Percentiles rank a stretch among this genome's conserved stretches.
Conservation (phyloP, 495 filamentous ascomycete species). For the Melanomma pulvis-pyrius region DNA sequence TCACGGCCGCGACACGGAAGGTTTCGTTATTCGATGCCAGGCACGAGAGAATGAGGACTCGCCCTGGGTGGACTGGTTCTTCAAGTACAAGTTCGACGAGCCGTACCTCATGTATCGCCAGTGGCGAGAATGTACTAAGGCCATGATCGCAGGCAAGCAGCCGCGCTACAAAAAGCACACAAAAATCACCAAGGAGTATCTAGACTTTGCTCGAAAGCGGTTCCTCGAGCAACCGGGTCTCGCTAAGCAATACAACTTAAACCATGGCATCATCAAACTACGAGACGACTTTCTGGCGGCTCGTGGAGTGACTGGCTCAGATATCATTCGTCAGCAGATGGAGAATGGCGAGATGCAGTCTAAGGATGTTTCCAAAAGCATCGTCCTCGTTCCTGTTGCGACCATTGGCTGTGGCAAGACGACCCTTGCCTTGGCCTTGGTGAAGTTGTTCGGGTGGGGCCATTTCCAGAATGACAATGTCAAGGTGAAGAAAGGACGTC, state of each 20-base stretch:
- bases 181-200: slow-evolving; percentile 88
- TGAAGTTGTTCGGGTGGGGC: slow-evolving; percentile 86
- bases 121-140: slow-evolving; percentile 96
- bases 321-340: slow-evolving; percentile 71
- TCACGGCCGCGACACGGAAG: slow-evolving; percentile 89
- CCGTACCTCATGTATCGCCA: slow-evolving; percentile 98
- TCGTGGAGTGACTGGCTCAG: slow-evolving; percentile 80
- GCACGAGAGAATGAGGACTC: slow-evolving; percentile 53
- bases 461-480: slow-evolving; percentile 98
- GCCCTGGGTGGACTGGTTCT: slow-evolving; percentile 87
- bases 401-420: slow-evolving; percentile 97
- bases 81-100: slow-evolving; percentile 99
- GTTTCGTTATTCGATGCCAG: slow-evolving; percentile 93
- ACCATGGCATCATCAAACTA: slow-evolving; percentile 95
- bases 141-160: slow-evolving; percentile 73
- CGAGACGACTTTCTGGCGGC: slow-evolving; percentile 82
- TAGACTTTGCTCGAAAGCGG: slow-evolving; percentile 74
- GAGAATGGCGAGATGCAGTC: slow-evolving; percentile 46
- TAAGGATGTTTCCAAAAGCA: slow-evolving; percentile 58
- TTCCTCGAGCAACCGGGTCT: slow-evolving; percentile 67
- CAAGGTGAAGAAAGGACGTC: slow-evolving; percentile 68
- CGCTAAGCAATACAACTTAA: slow-evolving; percentile 69
- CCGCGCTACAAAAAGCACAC: slow-evolving; percentile 83
- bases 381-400: slow-evolving; percentile 83
- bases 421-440: slow-evolving; percentile 80